Base-by-base conservation (phyloP, 1,284 basidiomycete species). In the Stereum hirsutum region DNA sequence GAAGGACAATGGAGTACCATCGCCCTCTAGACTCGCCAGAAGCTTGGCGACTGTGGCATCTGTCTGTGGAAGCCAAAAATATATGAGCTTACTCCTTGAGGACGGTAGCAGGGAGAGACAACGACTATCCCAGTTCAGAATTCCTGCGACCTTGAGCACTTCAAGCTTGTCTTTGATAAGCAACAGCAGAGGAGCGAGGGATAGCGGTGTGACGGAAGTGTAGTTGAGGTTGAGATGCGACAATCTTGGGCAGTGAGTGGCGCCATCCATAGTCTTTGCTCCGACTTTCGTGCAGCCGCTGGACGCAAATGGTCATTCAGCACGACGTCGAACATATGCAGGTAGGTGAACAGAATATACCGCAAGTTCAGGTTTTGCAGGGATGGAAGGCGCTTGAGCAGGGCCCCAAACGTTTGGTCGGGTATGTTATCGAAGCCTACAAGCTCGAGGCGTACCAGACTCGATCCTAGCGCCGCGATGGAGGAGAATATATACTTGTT, bases 231-330 rank as follows among this genome's bases (percentile, higher is more conserved):
- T 84, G 31, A 80, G 49, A 1, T 61, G 56, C 14, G 54, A 61
- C 24, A 85, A 62, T 10, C 57, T 53, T 5, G 52, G 61, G 50
- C 79, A 81, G 14, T 54, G 55, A 26, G 61, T 57, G 4, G 62
- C 59, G 1, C 68, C 69, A 21, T 63, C 59, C 19, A 69, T 60
- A 2, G 78, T 75, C 48, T 68, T 64, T 3, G 64, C 46, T 4
- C 72, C 70, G 4, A 75, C 79, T 55, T 75, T 78, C 10, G 68
- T 63, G 52, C 76, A 81, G 26, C 74, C 75, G 7, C 82, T 85
- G 47, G 45, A 44, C 31, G 19, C 8, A 28, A 28, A n/a, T 35
- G 33, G 34, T 33, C 25, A 37, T 38, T 17, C 15, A 38, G 24
- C 6, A 34, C 19, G 33, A 32, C 7, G 46, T 41, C 3, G 14